Base-by-base conservation (phyloP, 257 asterid genomes). In the Lavandula angustifolia region DNA sequence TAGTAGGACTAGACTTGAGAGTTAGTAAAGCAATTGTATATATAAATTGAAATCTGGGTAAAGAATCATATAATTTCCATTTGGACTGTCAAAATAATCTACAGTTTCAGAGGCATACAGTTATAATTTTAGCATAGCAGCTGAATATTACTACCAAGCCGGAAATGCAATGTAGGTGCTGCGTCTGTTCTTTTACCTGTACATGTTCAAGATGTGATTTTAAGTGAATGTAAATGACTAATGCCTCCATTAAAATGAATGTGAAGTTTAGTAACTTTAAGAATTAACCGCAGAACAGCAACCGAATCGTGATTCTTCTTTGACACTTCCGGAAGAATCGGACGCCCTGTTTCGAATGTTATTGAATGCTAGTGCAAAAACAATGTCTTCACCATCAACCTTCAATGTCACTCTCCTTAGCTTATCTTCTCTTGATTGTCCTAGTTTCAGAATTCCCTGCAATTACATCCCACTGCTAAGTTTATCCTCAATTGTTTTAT, bases 381-480 rank as follows among this genome's bases (percentile, higher is more conserved):
- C 86, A 64, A 94, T 76, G 60, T 88, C 96, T 49, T 86, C 81
- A 66, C 77, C 91, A 58, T 94, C 95, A 12, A 91, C 82, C 66
- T 81, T 86, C 46, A 94, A 42, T 33, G 92, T 58, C 29, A 94
- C 95, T 70, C 95, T 81, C 77, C 84, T 79, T 46, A 85, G 70
- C 75, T 88, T 94, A 53, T 86, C 95, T 55, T 87, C 95, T 38
- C 95, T 75, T 42, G 99, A 80, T 73, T 83, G 87, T 29, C 98
- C 96, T 41, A 90, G 73, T 81, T 86, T 84, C 34, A 94, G 81
- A 54, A 94, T 92, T 34, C 99, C 99, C 99, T 94, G 95, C 75
- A 81, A 27, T 43, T 69, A 62, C 67, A 64, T 38, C 51, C 50
- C 67, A 11, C 11, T 4, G 54, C 48, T 62, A 54, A 54, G 64